phyloP scores from a whole-genome alignment of 306 rosid species.

The Pyrus betulifolia region DNA sequence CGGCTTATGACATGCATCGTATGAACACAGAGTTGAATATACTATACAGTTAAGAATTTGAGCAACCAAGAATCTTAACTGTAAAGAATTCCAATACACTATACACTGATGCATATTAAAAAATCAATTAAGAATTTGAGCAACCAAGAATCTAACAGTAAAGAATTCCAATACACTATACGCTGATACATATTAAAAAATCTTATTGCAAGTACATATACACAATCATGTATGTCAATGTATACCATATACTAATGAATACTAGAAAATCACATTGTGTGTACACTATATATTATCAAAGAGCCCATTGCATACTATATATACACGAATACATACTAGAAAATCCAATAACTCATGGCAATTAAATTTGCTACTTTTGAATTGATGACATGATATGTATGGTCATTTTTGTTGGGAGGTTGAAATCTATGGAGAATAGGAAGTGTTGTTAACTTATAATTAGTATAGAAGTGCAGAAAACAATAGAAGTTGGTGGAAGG shows the following conservation, averaged over 20 bases:
- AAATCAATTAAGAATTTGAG: background rate
- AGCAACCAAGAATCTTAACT: too few species aligned
- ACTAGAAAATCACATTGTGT: too few species aligned
- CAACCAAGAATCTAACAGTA: too few species aligned
- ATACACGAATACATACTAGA: too few species aligned
- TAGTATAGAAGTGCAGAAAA: conserved; percentile 19
- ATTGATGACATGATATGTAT: background rate
- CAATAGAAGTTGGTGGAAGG: conserved; percentile 2
- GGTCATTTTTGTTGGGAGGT: conserved; percentile 8
- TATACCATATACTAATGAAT: too few species aligned
- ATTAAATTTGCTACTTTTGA: background rate
- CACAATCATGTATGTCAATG: too few species aligned
- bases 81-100: background rate
- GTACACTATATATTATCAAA: too few species aligned
- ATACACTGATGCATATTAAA: background rate
- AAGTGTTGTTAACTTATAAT: background rate
- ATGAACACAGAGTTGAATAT: background rate
- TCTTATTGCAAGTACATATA: too few species aligned
- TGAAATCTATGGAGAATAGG: background rate
- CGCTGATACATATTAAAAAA: too few species aligned
- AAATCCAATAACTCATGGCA: background rate
- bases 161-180: background rate
- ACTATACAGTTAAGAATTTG: background rate
- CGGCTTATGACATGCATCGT: background rate
- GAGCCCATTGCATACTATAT: too few species aligned